These are phyloP conservation scores for Zygotorulaspora mrakii DNA, from an alignment of 1,139 yeast genomes.

Conservation along the genomic window DNA sequence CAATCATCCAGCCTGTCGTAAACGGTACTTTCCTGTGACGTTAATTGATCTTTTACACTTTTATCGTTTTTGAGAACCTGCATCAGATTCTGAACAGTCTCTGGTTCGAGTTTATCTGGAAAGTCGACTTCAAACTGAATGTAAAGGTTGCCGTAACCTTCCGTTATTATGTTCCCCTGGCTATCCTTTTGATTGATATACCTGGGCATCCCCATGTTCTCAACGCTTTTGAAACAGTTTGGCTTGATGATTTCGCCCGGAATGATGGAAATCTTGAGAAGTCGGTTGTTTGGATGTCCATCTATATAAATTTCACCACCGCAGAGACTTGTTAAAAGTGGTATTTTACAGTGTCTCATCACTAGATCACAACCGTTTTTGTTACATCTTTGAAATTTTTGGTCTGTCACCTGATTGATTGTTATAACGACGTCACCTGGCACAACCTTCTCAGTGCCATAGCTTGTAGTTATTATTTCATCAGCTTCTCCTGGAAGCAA, in stretches of 20 bases:
- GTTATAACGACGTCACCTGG: conserved; percentile 67
- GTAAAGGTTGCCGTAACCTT: conserved; percentile 28
- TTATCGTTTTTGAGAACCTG: conserved; percentile 20
- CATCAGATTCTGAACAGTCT: conserved; percentile 22
- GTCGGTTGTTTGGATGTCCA: conserved; percentile 29
- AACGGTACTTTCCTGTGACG: conserved; percentile 12
- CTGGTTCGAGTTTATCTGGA: conserved; percentile 24
- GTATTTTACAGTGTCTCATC: conserved; percentile 23
- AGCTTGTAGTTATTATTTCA: conserved; percentile 46
- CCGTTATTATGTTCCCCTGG: background rate
- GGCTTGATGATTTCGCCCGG: conserved; percentile 30
- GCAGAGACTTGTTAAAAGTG: conserved; percentile 30
- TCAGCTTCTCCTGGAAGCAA: conserved; percentile 59
- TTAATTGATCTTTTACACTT: conserved; percentile 15
- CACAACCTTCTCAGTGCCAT: conserved; percentile 36
- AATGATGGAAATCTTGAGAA: conserved; percentile 27
- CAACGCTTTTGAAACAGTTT: conserved; percentile 27
- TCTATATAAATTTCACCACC: conserved; percentile 31
- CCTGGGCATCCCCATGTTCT: conserved; percentile 33
- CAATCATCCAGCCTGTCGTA: conserved; percentile 19
- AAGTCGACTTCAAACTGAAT: conserved; percentile 26
- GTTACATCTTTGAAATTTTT: conserved; percentile 19
- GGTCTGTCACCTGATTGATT: conserved; percentile 31
- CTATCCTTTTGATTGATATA: conserved; percentile 7
- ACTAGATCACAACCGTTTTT: conserved; percentile 22